Evolutionary conservation across 371 early-diverging fungal species (phyloP).

Genomic region (Apophysomyces elegans): DNA sequence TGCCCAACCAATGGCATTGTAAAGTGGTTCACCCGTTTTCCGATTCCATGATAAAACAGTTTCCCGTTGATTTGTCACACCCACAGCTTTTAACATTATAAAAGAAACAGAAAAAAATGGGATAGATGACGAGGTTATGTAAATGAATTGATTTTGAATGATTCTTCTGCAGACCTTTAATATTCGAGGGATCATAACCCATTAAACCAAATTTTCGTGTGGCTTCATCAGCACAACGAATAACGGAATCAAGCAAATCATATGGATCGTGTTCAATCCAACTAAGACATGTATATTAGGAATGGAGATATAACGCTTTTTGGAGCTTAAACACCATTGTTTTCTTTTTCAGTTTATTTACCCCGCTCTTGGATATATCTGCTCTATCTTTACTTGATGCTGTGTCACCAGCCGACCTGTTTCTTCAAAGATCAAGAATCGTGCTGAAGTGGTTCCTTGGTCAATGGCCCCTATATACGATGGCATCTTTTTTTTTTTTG

Average conservation of each 20-base stretch:
- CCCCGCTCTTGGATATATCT: conserved; percentile 78
- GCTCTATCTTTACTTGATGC: conserved; percentile 81
- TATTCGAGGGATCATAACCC: conserved; percentile 58
- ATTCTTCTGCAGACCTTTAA: conserved; percentile 53
- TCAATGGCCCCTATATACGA: conserved; percentile 86
- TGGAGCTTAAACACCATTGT: neutral
- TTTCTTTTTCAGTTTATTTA: conserved; percentile 26
- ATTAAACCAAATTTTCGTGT: conserved; percentile 63
- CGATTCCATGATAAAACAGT: conserved; percentile 88
- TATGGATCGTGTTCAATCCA: conserved; percentile 91
- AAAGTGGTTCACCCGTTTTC: conserved; percentile 76
- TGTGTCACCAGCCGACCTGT: conserved; percentile 70
- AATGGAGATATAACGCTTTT: neutral
- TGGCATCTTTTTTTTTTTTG: conserved; percentile 25
- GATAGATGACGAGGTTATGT: too few species aligned
- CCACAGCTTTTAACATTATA: conserved; percentile 61
- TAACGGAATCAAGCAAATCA: conserved; percentile 72
- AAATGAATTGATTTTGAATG: too few species aligned
- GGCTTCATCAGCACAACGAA: conserved; percentile 68
- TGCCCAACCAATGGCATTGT: conserved; percentile 67
- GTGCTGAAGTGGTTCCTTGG: conserved; percentile 90
- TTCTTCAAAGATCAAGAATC: conserved; percentile 89
- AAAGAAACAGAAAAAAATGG: neutral
- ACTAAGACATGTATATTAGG: conserved; percentile 31
- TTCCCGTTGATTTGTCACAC: conserved; percentile 95